These are phyloP conservation scores for Byssothecium circinans DNA, from an alignment of 2,329 filamentous ascomycete species.

Conservation along the genomic window DNA sequence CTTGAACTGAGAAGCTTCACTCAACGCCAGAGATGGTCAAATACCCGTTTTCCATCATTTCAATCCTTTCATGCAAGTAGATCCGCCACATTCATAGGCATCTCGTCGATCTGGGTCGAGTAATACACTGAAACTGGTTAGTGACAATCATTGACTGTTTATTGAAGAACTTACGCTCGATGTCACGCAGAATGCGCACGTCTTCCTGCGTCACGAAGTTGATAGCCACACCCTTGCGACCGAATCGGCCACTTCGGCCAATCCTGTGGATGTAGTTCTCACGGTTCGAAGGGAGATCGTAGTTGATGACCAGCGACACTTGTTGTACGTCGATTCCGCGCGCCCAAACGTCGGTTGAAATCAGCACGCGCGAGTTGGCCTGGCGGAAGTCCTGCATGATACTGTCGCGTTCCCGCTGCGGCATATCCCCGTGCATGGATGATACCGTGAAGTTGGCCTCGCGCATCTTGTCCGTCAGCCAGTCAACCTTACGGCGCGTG, in stretches of 20 bases:
- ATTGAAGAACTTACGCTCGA: constrained; percentile 68
- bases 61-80: constrained; percentile 26
- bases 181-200: constrained; percentile 94
- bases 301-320: constrained; percentile 98
- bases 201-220: constrained; percentile 99
- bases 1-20: constrained; percentile 1
- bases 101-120: constrained; percentile 96
- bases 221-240: constrained; percentile 97
- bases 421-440: constrained; percentile 99
- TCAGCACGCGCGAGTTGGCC: constrained; percentile 92
- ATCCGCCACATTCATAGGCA: constrained; percentile 82
- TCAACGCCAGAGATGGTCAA: constrained; percentile 1
- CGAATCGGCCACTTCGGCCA: constrained; percentile 91
- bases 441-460: constrained; percentile 98
- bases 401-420: constrained; percentile 94
- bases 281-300: constrained; percentile 95
- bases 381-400: constrained; percentile 99
- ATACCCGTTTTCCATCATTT: background rate
- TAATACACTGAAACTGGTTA: constrained; percentile 71
- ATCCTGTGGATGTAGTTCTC: constrained; percentile 99
- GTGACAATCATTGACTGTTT: constrained; percentile 11
- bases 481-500: constrained; percentile 97
- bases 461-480: constrained; percentile 99
- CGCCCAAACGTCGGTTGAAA: constrained; percentile 97
- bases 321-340: constrained; percentile 99